Base-by-base conservation (phyloP, 2,329 filamentous ascomycete genomes). In the Alternaria brassicae region DNA sequence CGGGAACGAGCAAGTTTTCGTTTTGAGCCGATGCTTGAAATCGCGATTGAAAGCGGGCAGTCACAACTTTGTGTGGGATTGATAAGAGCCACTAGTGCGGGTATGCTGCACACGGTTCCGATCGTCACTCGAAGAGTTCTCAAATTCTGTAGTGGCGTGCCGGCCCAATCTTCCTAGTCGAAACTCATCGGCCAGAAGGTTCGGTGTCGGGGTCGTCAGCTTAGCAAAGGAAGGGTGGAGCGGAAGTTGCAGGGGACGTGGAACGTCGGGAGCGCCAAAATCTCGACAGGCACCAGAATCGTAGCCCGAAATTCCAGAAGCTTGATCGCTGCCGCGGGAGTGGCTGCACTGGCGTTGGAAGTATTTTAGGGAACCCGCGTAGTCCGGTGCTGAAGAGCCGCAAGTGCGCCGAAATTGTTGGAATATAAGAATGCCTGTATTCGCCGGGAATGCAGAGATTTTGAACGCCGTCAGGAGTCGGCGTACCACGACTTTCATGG, bases 151-250 rank as follows among this genome's bases (percentile, higher is more conserved):
- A 53, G 61, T 63, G 57, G 65, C 61, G 64, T 57, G 45, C 48
- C 59, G 68, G 47, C 60, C 68, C 69, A 63, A 36, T 72, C 70
- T 70, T 70, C 51, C 65, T 65, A 61, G 56, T 61, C 58, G 60
- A 61, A 54, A 55, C 50, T 53, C 59, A 60, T 49, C 56, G 72
- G 70, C 73, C 70, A 77, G 73, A 77, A 72, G 59, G 62, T 69
- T 75, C 72, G 71, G 60, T 63, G 44, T 60, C 53, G 51, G 63
- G 59, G 67, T 66, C 66, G 65, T 68, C 65, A 67, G 67, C 66
- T 64, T 57, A 56, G 68, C 65, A 71, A 69, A 71, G 62, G 53
- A 37, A 44, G 40, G 58, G 71, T 71, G 72, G 66, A 70, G 58
- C 61, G 51, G 48, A 48, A 39, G 52, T 62, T 65, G 61, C 62